A percentile compares a stretch with the other conserved stretches of the same genome.
Conservation (phyloP, 192 early-diverging fungal genomes). For the Mortierella alpina region DNA sequence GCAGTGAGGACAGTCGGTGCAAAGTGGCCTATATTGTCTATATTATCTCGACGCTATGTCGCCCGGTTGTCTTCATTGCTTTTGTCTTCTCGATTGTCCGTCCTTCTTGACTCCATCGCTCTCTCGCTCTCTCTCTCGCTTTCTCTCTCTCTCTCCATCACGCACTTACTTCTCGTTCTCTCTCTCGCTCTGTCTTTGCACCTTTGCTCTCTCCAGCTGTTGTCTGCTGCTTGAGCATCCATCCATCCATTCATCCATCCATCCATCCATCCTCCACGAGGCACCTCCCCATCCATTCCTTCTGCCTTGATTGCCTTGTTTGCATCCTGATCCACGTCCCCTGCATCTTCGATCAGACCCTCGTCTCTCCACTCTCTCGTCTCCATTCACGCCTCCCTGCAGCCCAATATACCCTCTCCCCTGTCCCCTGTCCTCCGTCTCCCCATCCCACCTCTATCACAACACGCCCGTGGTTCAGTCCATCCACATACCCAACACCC, state of each 20-base stretch:
- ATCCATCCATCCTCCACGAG: conserved; percentile 13
- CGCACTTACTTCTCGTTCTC: not conserved
- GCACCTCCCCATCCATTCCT: conserved; percentile 2
- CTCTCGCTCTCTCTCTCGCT: not conserved
- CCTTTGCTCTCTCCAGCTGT: not conserved
- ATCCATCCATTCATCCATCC: conserved; percentile 8
- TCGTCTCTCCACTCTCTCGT: not conserved
- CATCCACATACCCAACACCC: too few species aligned
- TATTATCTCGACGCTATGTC: too few species aligned
- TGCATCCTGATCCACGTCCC: not conserved
- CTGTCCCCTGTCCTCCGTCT: too few species aligned
- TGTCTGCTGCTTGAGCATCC: not conserved
- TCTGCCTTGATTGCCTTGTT: not conserved
- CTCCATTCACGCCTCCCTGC: not conserved
- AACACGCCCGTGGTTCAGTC: too few species aligned
- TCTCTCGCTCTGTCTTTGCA: not conserved
- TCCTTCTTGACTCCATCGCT: too few species aligned
- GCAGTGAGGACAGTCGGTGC: too few species aligned
- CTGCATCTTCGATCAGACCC: not conserved
- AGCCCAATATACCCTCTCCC: too few species aligned
- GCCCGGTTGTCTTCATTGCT: too few species aligned
- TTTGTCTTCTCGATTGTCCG: too few species aligned
- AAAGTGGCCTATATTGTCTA: too few species aligned
- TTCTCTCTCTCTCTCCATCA: not conserved
- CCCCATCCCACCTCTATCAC: not conserved